These are phyloP conservation scores for Xylaria curta DNA, from an alignment of 495 filamentous ascomycete genomes.

Conservation along the genomic window DNA sequence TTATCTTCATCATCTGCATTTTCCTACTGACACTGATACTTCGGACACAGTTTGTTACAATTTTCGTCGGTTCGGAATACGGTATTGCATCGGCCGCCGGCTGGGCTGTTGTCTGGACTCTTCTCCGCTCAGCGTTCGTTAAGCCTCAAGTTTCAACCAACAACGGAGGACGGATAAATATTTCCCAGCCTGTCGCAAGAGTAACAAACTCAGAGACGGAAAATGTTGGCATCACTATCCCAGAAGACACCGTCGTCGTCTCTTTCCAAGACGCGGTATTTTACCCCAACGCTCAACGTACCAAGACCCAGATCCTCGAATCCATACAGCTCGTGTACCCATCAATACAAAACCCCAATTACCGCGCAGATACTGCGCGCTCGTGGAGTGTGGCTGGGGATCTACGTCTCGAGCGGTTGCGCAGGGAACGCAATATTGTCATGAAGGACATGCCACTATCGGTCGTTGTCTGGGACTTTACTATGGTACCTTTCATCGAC, in stretches of 20 bases:
- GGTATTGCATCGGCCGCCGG: constrained; percentile 56
- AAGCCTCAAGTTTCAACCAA: constrained; percentile 34
- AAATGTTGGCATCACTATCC: constrained; percentile 33
- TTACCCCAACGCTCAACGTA: constrained; percentile 57
- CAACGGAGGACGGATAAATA: constrained; percentile 18
- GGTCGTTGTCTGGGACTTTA: constrained; percentile 41
- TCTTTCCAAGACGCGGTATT: constrained; percentile 52
- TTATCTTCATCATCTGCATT: neutral
- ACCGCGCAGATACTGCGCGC: constrained; percentile 44
- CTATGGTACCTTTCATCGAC: constrained; percentile 41
- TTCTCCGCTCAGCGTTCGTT: constrained; percentile 53
- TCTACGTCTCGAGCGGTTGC: constrained; percentile 39
- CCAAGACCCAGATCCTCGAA: constrained; percentile 48
- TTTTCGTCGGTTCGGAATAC: constrained; percentile 56
- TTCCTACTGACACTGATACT: neutral
- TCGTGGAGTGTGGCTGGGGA: constrained; percentile 55
- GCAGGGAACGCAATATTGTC: constrained; percentile 31
- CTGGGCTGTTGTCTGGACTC: constrained; percentile 52
- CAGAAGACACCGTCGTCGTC: constrained; percentile 49
- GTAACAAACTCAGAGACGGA: constrained; percentile 26
- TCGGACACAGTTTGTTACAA: constrained; percentile 46
- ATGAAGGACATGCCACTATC: constrained; percentile 37
- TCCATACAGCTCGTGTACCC: constrained; percentile 47
- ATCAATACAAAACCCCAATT: constrained; percentile 43
- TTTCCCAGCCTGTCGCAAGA: constrained; percentile 20